Evolutionary conservation across 768 basidiomycete genomes (phyloP).

Genomic region (Lactarius tabidus): DNA sequence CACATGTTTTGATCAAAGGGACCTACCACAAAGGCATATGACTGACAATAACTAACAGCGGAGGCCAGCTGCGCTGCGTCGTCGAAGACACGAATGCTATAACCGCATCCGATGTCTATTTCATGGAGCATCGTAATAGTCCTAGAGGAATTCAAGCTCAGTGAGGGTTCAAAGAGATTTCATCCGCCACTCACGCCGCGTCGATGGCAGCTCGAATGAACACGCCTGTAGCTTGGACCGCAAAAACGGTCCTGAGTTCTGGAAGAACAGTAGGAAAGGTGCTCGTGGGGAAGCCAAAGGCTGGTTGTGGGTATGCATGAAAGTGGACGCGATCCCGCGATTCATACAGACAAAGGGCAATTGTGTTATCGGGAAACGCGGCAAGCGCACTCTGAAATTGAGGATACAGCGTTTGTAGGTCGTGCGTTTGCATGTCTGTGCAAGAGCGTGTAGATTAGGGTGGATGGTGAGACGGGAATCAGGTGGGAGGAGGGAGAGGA

Average conservation of each 20-base stretch:
- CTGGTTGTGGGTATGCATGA: not conserved
- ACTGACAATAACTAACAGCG: not conserved
- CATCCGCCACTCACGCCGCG: not conserved
- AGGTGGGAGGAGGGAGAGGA: conserved; percentile 1
- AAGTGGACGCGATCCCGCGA: not conserved
- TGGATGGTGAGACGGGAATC: not conserved
- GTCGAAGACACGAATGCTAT: not conserved
- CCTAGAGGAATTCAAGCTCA: not conserved
- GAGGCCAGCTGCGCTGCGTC: not conserved
- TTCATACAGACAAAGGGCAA: not conserved
- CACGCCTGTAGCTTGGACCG: not conserved
- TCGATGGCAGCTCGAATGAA: not conserved
- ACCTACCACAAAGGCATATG: conserved; percentile 12
- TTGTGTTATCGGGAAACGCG: not conserved
- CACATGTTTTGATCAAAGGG: not conserved
- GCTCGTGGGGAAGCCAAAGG: not conserved
- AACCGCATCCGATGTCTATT: not conserved
- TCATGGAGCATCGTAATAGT: not conserved
- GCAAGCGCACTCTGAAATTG: not conserved
- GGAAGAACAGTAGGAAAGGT: rapidly evolving
- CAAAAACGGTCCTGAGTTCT: not conserved
- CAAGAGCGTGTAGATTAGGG: not conserved
- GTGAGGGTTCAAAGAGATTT: not conserved
- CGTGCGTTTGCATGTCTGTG: not conserved
- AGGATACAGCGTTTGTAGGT: not conserved